Percentiles rank a stretch among this genome's conserved stretches.
Conservation (phyloP, 441 rosid species). For the Euphorbia celastroides region DNA sequence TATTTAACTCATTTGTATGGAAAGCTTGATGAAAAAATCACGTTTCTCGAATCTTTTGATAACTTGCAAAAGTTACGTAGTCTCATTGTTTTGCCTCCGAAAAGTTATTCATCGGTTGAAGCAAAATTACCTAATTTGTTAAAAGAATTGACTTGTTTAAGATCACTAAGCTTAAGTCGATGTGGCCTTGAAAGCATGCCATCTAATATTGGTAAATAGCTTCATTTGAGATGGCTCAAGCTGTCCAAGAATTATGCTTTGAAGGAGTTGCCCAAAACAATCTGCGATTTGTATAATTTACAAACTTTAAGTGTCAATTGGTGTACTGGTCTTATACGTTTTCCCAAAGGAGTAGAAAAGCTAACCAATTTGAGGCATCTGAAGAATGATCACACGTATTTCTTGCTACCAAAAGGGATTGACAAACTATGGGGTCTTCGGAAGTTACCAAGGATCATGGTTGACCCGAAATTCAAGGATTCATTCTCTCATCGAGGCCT, state of each 20-base stretch:
- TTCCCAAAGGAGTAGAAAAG: not conserved
- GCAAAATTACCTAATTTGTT: not conserved
- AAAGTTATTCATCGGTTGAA: not conserved
- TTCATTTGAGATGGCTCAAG: too few species aligned
- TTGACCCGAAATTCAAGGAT: not conserved
- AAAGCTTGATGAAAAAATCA: not conserved
- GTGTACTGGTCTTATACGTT: not conserved
- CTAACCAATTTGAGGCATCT: not conserved
- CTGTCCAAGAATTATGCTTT: not conserved
- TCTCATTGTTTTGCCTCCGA: not conserved
- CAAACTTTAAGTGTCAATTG: not conserved
- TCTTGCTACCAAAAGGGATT: too few species aligned
- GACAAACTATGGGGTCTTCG: not conserved
- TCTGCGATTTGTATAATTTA: slow-evolving; percentile 2
- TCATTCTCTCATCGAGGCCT: not conserved
- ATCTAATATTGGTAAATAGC: not conserved
- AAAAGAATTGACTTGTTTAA: not conserved
- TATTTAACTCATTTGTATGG: not conserved
- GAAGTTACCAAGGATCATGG: not conserved
- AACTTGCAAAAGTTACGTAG: not conserved
- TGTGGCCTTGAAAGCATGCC: not conserved
- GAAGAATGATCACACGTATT: too few species aligned
- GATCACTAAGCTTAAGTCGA: not conserved
- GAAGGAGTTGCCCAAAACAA: not conserved
- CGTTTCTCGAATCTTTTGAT: not conserved